phyloP scores from a whole-genome alignment of 345 rosid genomes.

The Jatropha curcas region DNA sequence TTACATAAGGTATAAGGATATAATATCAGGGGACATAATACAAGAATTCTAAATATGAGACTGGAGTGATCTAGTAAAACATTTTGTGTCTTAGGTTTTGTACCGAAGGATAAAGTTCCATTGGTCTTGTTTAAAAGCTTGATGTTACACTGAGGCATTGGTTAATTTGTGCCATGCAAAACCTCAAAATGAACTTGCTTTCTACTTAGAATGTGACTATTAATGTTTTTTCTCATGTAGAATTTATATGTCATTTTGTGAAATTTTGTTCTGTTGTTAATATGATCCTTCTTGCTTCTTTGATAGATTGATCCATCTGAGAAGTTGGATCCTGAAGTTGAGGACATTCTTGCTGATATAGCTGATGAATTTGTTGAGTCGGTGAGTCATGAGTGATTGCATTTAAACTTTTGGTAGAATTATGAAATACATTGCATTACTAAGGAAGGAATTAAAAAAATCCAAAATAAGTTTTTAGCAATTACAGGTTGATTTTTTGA shows the following conservation, averaged over 20 bases:
- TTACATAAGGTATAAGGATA: not conserved
- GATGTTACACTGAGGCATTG: not conserved
- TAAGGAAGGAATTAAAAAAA: not conserved
- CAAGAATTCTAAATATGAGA: not conserved
- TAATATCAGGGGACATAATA: not conserved
- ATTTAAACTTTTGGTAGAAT: not conserved
- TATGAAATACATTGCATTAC: not conserved
- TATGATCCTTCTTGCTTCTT: constrained; percentile 15
- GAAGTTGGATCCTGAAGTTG: constrained; percentile 91
- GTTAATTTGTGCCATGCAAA: not conserved
- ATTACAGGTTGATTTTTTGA: not conserved
- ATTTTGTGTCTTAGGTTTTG: not conserved
- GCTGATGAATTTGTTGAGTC: constrained; percentile 96
- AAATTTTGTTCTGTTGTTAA: not conserved
- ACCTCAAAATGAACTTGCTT: not conserved
- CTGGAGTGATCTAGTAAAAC: not conserved
- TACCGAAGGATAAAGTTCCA: not conserved
- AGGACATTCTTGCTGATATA: constrained; percentile 86
- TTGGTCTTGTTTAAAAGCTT: not conserved
- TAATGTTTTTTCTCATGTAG: not conserved
- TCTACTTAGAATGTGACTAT: not conserved
- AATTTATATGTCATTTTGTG: not conserved
- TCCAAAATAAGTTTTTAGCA: not conserved
- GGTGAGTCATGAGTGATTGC: constrained; percentile 68
- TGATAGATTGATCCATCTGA: constrained; percentile 85